Evolutionary conservation across 1,284 basidiomycete species (phyloP), one percentile per base, ranked within the genome.

Genomic region (Ustilago vetiveriae): DNA sequence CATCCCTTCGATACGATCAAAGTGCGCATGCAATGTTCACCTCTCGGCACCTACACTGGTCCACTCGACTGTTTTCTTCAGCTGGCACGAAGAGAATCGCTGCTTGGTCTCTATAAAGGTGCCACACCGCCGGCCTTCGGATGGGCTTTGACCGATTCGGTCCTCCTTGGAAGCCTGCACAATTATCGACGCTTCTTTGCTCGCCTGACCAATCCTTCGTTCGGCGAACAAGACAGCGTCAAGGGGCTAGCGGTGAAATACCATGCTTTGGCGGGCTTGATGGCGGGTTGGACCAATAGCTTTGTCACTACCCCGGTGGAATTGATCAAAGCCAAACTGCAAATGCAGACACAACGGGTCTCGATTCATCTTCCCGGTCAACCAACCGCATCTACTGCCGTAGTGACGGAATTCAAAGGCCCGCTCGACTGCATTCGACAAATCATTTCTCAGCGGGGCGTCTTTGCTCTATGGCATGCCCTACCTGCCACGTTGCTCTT

Each of bases 121-220:
- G 83, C 82, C 30, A 59, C 62, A 2, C 89, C 90, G 6, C 90
- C 90, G 2, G 89, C 89, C 17, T 83, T 91, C 4, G 90, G 89
- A 3, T 91, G 90, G 90, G 88, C 88, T 8, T 85, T 88, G 35
- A 89, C 90, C 38, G 90, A 92, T 76, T 88, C 89, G 14, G 83
- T 91, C 9, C 84, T 92, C 7, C 84, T 92, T 46, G 90, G 90
- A 4, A 90, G 88, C 4, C 82, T 92, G 41, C 82, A 83, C 32
- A 77, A 74, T 41, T 76, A 74, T 24, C 60, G 78, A 2, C 38
- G 59, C 1, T 42, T 57, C 2, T 66, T 74, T 14, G 60, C 60
- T 0, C 49, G 62, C 3, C 21, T 55, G 17, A 57, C 55, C 23
- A 57, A 56, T 29, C 50, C 57, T 3, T 40, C 16, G 9, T 57